These are phyloP conservation scores for Spirogloea muscicola DNA, from an alignment of 139 green algal genomes.

Conservation along the genomic window DNA sequence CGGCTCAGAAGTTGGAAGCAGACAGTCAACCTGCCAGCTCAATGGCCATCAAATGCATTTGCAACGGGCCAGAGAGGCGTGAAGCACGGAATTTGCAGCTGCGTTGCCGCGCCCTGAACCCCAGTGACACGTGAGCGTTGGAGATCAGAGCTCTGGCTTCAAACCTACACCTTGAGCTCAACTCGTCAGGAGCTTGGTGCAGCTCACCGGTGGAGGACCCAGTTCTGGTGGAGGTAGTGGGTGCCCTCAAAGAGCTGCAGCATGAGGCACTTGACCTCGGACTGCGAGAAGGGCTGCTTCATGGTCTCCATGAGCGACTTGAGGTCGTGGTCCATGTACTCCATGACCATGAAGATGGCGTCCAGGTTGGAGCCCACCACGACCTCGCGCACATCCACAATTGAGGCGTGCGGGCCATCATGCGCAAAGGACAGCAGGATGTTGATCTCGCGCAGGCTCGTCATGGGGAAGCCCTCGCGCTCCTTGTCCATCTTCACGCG, in stretches of 20 bases:
- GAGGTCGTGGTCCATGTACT: constrained; percentile 96
- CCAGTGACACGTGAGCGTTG: background rate
- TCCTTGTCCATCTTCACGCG: constrained; percentile 94
- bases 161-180: no score
- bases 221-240: constrained; percentile 86
- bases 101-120: background rate
- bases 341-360: constrained; percentile 95
- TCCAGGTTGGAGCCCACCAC: constrained; percentile 52
- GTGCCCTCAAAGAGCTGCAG: constrained; percentile 82
- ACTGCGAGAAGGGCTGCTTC: constrained; percentile 60
- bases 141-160: no score
- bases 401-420: constrained; percentile 80
- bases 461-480: constrained; percentile 92
- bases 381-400: constrained; percentile 94
- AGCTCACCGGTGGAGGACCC: constrained; percentile 70
- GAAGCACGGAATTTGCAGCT: background rate
- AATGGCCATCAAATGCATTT: background rate
- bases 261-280: constrained; percentile 80
- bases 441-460: constrained; percentile 91
- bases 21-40: background rate
- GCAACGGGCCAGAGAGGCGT: background rate
- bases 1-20: no score
- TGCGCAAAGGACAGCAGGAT: constrained; percentile 83
- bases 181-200: no score
- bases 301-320: constrained; percentile 72